Evolutionary conservation across 495 filamentous ascomycete genomes (phyloP).

Genomic region (Penicillium riverlandense): DNA sequence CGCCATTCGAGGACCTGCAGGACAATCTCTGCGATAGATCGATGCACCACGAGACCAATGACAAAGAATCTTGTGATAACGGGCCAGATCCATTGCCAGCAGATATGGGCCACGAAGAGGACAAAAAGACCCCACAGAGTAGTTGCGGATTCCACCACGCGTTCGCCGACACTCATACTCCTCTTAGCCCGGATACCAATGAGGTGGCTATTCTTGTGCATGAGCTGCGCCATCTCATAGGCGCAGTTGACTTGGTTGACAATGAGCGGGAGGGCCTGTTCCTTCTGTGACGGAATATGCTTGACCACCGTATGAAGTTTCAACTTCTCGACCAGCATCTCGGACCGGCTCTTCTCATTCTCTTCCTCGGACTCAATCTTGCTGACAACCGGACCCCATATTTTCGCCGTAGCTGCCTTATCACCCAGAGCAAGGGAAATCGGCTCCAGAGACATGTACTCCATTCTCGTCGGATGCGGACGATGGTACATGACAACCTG

Average conservation of each 20-base stretch:
- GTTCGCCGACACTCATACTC: slow-evolving; percentile 85
- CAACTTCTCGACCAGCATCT: slow-evolving; percentile 75
- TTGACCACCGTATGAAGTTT: slow-evolving; percentile 77
- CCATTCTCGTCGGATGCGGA: slow-evolving; percentile 83
- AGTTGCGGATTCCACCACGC: slow-evolving; percentile 88
- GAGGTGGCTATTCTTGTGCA: slow-evolving; percentile 80
- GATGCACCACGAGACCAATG: slow-evolving; percentile 69
- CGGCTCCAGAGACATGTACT: slow-evolving; percentile 87
- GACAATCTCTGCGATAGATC: slow-evolving; percentile 72
- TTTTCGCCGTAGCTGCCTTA: slow-evolving; percentile 40
- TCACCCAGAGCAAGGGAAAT: slow-evolving; percentile 85
- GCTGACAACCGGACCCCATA: slow-evolving; percentile 16
- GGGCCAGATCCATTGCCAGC: slow-evolving; percentile 72
- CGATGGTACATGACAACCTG: slow-evolving; percentile 87
- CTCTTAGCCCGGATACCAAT: slow-evolving; percentile 75
- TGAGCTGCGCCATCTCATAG: slow-evolving; percentile 73
- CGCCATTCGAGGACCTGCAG: slow-evolving; percentile 84
- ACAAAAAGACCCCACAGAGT: slow-evolving; percentile 71
- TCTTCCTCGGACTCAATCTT: slow-evolving; percentile 44
- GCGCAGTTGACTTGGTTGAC: slow-evolving; percentile 96
- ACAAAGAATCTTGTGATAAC: slow-evolving; percentile 68
- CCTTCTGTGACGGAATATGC: slow-evolving; percentile 72
- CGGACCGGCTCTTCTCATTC: slow-evolving; percentile 54
- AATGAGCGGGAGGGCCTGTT: slow-evolving; percentile 70
- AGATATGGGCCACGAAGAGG: slow-evolving; percentile 60